A percentile compares a stretch with the other conserved stretches of the same genome.
These are phyloP conservation scores for Hygrophila difformis DNA, from an alignment of 257 asterid species.

Conservation along the genomic window DNA sequence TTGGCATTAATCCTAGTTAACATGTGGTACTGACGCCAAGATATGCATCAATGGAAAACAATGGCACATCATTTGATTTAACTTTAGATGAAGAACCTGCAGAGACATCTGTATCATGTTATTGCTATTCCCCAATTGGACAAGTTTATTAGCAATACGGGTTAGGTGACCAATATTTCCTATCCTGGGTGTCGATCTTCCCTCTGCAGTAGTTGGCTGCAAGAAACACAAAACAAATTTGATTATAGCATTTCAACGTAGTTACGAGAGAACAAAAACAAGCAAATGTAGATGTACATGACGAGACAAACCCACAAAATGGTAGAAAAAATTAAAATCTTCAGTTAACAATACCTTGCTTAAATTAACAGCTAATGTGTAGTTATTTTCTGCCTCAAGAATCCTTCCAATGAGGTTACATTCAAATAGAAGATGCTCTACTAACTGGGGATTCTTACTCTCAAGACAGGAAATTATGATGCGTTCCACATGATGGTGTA, in stretches of 20 bases:
- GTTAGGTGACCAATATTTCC: conserved; percentile 72
- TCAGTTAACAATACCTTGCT: conserved; percentile 28
- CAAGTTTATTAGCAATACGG: conserved; percentile 64
- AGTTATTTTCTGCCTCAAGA: conserved; percentile 54
- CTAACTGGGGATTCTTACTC: conserved; percentile 43
- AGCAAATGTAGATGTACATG: not conserved
- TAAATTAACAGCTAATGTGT: conserved; percentile 27
- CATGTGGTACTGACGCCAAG: not conserved
- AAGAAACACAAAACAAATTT: too few species aligned
- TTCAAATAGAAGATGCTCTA: conserved; percentile 49
- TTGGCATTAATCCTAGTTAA: not conserved
- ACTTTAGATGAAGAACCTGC: conserved; percentile 11
- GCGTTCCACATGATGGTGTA: conserved; percentile 54
- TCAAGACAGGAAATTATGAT: conserved; percentile 51
- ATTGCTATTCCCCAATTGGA: conserved; percentile 42
- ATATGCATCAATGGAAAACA: not conserved
- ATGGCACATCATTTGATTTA: not conserved
- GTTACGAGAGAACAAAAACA: not conserved
- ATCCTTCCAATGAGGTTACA: conserved; percentile 55
- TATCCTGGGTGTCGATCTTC: conserved; percentile 49
- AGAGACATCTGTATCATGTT: conserved; percentile 34
- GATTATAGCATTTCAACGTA: too few species aligned
- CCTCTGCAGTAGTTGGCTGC: conserved; percentile 23
- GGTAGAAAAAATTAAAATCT: too few species aligned
- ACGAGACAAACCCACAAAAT: conserved; percentile 1